phyloP scores from a whole-genome alignment of 352 stramenopile genomes.

The Pythium phragmiticola region DNA sequence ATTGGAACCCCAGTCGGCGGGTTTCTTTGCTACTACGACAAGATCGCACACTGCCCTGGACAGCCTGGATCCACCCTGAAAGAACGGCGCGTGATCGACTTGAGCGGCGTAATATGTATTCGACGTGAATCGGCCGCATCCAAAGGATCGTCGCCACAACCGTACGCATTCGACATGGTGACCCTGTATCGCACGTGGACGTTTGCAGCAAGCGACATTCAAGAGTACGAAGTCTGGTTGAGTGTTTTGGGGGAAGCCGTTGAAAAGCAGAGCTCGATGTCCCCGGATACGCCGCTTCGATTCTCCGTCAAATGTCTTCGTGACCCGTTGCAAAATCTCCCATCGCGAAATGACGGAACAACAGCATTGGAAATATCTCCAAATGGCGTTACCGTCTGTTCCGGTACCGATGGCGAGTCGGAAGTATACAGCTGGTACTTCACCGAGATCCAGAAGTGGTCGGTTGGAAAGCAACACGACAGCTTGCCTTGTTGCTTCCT shows the following conservation, averaged over 20 bases:
- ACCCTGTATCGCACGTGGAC: slow-evolving; percentile 77
- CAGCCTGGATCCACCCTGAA: slow-evolving; percentile 42
- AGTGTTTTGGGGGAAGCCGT: slow-evolving; percentile 51
- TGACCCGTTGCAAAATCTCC: slow-evolving; percentile 31
- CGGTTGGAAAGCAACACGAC: slow-evolving; percentile 51
- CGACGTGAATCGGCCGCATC: slow-evolving; percentile 41
- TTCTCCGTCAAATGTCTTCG: slow-evolving; percentile 50
- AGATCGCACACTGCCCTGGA: slow-evolving; percentile 57
- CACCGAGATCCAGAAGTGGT: slow-evolving; percentile 79
- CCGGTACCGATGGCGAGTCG: slow-evolving; percentile 39
- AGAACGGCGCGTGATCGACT: slow-evolving; percentile 62
- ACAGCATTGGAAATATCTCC: slow-evolving; percentile 55
- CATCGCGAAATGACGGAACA: slow-evolving; percentile 43
- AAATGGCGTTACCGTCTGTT: slow-evolving; percentile 54
- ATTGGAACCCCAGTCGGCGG: slow-evolving; percentile 63
- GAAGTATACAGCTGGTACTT: slow-evolving; percentile 76
- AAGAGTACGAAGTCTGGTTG: slow-evolving; percentile 63
- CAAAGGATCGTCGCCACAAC: slow-evolving; percentile 11
- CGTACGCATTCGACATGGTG: slow-evolving; percentile 64
- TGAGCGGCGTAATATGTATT: slow-evolving; percentile 66
- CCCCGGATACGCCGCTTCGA: slow-evolving; percentile 44
- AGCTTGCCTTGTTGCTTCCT: slow-evolving; percentile 57
- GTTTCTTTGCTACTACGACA: slow-evolving; percentile 78
- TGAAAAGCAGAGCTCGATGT: slow-evolving; percentile 52
- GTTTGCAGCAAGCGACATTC: slow-evolving; percentile 44